Evolutionary conservation across 345 rosid genomes (phyloP).

Genomic region (Rhodamnia argentea): DNA sequence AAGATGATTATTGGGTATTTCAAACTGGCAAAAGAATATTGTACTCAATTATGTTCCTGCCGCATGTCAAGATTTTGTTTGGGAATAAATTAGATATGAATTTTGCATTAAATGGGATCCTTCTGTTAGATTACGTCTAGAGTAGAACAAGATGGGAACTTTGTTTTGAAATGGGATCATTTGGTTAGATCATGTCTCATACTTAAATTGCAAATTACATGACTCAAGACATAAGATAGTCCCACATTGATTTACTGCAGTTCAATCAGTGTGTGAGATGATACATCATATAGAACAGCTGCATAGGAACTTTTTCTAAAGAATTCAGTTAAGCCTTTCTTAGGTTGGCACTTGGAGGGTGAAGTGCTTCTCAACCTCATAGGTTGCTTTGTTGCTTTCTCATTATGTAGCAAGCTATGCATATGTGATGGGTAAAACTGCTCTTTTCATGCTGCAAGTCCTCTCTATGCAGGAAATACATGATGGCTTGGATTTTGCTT

Average conservation of each 20-base stretch:
- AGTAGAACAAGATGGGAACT: neutral
- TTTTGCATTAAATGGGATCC: neutral
- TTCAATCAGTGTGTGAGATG: neutral
- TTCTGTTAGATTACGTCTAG: neutral
- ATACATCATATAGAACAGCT: neutral
- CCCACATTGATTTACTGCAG: neutral
- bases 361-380: neutral
- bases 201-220: neutral
- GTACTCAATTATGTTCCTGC: neutral
- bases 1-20: neutral
- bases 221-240: neutral
- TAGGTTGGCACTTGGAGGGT: neutral
- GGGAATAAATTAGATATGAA: neutral
- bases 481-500: constrained; percentile 43
- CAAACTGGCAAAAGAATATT: neutral
- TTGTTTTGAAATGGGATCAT: neutral
- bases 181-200: neutral
- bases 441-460: neutral
- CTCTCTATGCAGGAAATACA: constrained; percentile 47
- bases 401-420: neutral
- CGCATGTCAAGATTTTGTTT: neutral
- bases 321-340: neutral
- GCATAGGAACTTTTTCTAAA: neutral
- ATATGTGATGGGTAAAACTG: neutral
- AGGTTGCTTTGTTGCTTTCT: neutral